Conservation (phyloP, 257 asterid genomes). For the Apocynum venetum region DNA sequence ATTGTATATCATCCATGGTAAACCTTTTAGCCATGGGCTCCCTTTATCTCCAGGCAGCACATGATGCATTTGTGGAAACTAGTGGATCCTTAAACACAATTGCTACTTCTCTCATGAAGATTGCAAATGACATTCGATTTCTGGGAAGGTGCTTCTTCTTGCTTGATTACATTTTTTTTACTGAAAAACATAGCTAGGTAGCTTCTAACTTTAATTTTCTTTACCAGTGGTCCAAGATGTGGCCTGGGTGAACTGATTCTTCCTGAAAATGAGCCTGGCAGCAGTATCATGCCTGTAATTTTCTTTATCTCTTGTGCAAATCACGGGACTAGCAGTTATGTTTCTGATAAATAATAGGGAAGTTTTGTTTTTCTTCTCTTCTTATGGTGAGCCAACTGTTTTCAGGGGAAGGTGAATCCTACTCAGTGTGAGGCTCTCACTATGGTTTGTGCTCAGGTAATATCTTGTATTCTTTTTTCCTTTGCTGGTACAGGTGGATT, state of each 20-base stretch:
- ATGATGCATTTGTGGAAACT: constrained; percentile 92
- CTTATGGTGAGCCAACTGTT: constrained; percentile 12
- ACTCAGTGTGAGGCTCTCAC: constrained; percentile 98
- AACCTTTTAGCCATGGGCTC: not conserved
- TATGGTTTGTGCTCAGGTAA: constrained; percentile 98
- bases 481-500: constrained; percentile 3
- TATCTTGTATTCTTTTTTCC: not conserved
- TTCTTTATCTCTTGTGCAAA: constrained; percentile 17
- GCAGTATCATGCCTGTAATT: constrained; percentile 98
- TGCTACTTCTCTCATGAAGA: constrained; percentile 91
- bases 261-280: constrained; percentile 99
- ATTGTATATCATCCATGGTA: not conserved
- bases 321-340: constrained; percentile 5
- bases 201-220: constrained; percentile 18
- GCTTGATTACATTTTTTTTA: constrained; percentile 17
- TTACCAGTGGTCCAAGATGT: constrained; percentile 94
- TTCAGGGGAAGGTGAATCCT: constrained; percentile 97
- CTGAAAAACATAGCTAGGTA: constrained; percentile 11
- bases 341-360: constrained; percentile 4
- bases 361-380: constrained; percentile 15
- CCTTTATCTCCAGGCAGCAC: constrained; percentile 75
- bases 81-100: constrained; percentile 94
- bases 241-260: constrained; percentile 97
- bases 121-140: constrained; percentile 92
- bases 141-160: constrained; percentile 70